Percentiles rank a stretch among this genome's conserved stretches.
Evolutionary conservation across 2,329 filamentous ascomycete species (phyloP).

Genomic region (Xylaria sp.): DNA sequence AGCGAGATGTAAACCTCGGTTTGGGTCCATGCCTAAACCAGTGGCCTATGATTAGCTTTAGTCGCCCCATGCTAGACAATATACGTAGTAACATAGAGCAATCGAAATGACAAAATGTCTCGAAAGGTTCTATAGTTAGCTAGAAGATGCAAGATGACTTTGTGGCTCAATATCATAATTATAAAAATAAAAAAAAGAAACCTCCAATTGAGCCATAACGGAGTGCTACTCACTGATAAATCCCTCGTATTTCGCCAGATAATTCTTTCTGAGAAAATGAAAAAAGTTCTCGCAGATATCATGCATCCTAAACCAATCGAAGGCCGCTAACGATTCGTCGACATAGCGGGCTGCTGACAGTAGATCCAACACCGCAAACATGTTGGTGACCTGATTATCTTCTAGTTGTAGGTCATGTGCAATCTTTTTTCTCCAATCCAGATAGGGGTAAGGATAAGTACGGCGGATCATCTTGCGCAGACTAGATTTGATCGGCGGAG

Average conservation of each 20-base stretch:
- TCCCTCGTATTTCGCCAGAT: background rate
- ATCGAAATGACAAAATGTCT: too few relatives aligned
- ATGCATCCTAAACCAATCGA: conserved; percentile 26
- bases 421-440: background rate
- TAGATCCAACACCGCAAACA: conserved; percentile 5
- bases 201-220: background rate
- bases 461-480: background rate
- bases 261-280: background rate
- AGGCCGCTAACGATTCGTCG: conserved; percentile 6
- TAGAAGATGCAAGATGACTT: too few relatives aligned
- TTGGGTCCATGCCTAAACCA: background rate
- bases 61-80: background rate
- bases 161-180: background rate
- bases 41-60: background rate
- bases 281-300: conserved; percentile 26
- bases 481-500: background rate
- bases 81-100: background rate
- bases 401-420: background rate
- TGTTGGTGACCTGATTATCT: background rate
- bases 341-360: background rate
- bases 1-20: background rate
- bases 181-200: background rate
- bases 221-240: conserved; percentile 1
- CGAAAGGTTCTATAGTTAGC: too few relatives aligned
- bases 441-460: background rate